Base-by-base conservation (phyloP, 306 rosid genomes). In the Vigna hirtella region DNA sequence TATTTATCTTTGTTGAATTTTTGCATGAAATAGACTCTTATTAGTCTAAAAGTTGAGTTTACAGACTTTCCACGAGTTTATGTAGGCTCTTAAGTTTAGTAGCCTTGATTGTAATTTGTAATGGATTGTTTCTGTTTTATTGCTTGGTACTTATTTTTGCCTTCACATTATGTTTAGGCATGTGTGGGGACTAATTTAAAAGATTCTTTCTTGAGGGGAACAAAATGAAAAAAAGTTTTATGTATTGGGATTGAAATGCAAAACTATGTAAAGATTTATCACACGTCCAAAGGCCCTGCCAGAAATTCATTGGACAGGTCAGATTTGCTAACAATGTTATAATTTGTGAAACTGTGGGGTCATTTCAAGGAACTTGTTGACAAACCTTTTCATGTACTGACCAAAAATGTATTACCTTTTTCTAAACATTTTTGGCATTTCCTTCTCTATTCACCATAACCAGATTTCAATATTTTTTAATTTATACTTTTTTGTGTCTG, bases 371-470 rank as follows among this genome's bases (percentile, higher is more conserved):
- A 24, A 57, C n/a, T 11, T 2, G 9, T 57, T 57, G 24, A 26
- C 17, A 4, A 57, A 22, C 16, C 1, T 57, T 52, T 57, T 57
- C 3, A 57, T 24, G 64, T 1, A 56, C 15, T 7, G 64, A 57
- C n/a, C n/a, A 12, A 24, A 57, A 57, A 9, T 15, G 16, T 12
- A 57, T 57, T 12, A 22, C 16, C 32, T 22, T 56, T 56, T 56
- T 56, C 0, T 56, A 22, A 22, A 56, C 9, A 16, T 2, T 56
- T 42, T 47, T 79, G 78, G 50, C 40, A 68, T 78, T 78, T 74
- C 32, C 49, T 77, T 77, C 66, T 65, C 70, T n/a, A n/a, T 83
- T 81, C 16, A 47, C 12, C 36, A 17, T 83, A 15, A 26, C 38
- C 49, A 81, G 50, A 48, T 74, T 43, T 28, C 10, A 59, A 38